These are phyloP conservation scores for Phialocephala subalpina DNA, from an alignment of 2,329 filamentous ascomycete species.

Conservation along the genomic window DNA sequence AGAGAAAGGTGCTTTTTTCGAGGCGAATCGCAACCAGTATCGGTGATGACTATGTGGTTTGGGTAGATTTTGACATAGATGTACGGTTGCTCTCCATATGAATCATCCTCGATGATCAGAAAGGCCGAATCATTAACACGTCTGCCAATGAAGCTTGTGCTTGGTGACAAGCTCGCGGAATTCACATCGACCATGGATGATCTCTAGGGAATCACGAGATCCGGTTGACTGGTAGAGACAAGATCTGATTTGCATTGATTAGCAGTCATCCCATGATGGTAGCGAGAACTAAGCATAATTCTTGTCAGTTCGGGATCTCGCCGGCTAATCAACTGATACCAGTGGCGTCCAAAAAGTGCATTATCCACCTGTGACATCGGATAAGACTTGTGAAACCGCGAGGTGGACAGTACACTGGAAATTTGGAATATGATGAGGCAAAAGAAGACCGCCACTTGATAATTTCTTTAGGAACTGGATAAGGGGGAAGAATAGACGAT, in stretches of 20 bases:
- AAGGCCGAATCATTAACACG: conserved; percentile 53
- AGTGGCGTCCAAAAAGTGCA: conserved; percentile 1
- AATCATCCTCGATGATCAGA: conserved; percentile 52
- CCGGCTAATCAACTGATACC: conserved; percentile 5
- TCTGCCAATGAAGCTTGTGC: conserved; percentile 45
- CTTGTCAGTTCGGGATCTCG: conserved; percentile 6
- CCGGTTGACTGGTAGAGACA: background rate
- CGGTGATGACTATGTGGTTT: conserved; percentile 49
- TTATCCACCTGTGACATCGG: background rate
- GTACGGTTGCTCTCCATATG: conserved; percentile 51
- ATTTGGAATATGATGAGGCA: conserved; percentile 5
- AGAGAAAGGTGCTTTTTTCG: conserved; percentile 37
- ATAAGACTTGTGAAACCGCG: background rate
- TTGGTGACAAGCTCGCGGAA: conserved; percentile 5
- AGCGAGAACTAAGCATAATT: conserved; percentile 5
- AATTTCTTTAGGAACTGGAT: background rate
- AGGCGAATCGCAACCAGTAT: conserved; percentile 54
- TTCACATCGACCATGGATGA: background rate
- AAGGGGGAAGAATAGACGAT: background rate
- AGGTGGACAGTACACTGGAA: background rate
- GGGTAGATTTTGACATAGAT: conserved; percentile 55
- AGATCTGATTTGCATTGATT: background rate
- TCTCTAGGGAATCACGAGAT: background rate
- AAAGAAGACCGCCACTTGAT: background rate
- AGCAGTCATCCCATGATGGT: background rate